A percentile compares a stretch with the other conserved stretches of the same genome.
phyloP scores from a whole-genome alignment of 164 flowering plant genomes.

The Aristolochia californica region DNA sequence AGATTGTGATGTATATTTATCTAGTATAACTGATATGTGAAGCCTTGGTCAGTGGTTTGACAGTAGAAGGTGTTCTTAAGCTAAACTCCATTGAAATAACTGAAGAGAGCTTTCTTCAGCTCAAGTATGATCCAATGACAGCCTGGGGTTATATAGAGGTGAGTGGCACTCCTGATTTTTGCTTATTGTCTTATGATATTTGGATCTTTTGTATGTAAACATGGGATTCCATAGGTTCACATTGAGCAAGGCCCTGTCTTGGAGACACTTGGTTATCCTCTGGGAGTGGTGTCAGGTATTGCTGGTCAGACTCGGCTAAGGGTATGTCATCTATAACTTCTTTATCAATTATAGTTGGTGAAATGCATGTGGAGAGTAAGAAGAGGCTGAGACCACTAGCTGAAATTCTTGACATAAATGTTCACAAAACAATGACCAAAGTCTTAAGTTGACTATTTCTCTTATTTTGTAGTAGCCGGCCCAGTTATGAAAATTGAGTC shows the following conservation, averaged over 20 bases:
- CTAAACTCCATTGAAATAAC: conserved; percentile 39
- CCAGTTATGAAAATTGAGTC: no score
- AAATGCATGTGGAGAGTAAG: no score
- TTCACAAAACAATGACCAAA: no score
- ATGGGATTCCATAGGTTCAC: conserved; percentile 51
- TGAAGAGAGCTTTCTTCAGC: conserved; percentile 49
- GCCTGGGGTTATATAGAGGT: conserved; percentile 97
- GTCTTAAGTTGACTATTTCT: no score
- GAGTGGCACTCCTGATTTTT: conserved; percentile 1
- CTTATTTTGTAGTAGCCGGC: no score
- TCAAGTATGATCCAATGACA: conserved; percentile 67
- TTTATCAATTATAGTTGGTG: no score
- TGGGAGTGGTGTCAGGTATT: conserved; percentile 85
- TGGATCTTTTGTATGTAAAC: no score
- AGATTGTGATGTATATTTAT: background rate
- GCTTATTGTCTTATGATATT: no score
- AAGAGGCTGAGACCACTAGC: no score
- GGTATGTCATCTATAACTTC: conserved; percentile 28
- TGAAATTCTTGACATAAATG: no score
- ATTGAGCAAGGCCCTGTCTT: conserved; percentile 98
- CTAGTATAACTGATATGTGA: conserved; percentile 14
- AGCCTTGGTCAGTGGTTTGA: conserved; percentile 53
- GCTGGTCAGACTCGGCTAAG: conserved; percentile 90
- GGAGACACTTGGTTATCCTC: conserved; percentile 80
- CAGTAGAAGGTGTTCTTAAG: conserved; percentile 67